Percentiles rank a stretch among this genome's conserved stretches.
These are phyloP conservation scores for Candida railenensis DNA, from an alignment of 805 yeast species.

Conservation along the genomic window DNA sequence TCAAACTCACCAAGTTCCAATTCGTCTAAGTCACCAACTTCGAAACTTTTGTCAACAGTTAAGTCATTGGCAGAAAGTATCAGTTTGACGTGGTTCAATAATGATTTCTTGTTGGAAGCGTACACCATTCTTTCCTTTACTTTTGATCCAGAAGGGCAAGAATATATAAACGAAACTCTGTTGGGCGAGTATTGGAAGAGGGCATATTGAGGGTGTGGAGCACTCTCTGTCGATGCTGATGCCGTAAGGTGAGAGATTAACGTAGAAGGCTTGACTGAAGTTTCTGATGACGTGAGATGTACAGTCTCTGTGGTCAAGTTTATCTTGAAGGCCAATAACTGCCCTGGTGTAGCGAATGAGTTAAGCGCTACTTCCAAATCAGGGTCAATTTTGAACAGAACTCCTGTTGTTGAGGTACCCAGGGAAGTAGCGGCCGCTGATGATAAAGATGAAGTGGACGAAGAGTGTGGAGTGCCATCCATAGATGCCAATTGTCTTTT, in stretches of 20 bases:
- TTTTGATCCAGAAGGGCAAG: constrained; percentile 88
- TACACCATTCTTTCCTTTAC: constrained; percentile 91
- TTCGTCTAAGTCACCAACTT: constrained; percentile 73
- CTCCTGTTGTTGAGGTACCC: constrained; percentile 7
- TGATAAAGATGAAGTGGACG: constrained; percentile 1
- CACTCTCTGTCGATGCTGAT: constrained; percentile 21
- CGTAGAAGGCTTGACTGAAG: constrained; percentile 17
- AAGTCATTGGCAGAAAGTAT: constrained; percentile 25
- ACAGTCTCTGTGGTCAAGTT: constrained; percentile 47
- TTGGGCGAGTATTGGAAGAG: constrained; percentile 43
- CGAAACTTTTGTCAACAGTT: constrained; percentile 48
- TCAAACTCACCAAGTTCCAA: constrained; percentile 54
- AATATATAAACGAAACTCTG: constrained; percentile 62
- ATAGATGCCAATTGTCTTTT: constrained; percentile 36
- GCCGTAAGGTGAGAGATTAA: constrained; percentile 20
- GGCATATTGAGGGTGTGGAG: constrained; percentile 55
- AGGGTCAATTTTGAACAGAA: constrained; percentile 25
- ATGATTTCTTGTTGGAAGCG: constrained; percentile 74
- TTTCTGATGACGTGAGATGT: constrained; percentile 17
- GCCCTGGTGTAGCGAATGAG: constrained; percentile 13
- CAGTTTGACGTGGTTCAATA: constrained; percentile 49
- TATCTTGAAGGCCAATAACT: constrained; percentile 50
- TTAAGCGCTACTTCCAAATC: constrained; percentile 14
- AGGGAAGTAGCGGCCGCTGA: constrained; percentile 3
- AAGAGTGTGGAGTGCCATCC: constrained; percentile 12